Conservation (phyloP, 768 basidiomycete species). For the Boletus edulis region DNA sequence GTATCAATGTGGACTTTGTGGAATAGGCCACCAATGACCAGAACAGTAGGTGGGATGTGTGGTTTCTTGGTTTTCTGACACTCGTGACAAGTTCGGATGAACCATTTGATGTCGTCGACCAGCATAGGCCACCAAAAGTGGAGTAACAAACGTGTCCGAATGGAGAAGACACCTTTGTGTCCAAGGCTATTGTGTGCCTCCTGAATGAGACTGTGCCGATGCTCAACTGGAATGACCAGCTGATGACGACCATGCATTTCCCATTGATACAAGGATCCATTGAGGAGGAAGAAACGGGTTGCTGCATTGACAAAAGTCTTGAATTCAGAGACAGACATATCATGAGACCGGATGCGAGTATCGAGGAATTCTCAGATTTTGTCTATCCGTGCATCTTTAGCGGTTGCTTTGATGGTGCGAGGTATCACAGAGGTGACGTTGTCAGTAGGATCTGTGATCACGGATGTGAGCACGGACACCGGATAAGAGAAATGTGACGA, state of each 20-base stretch:
- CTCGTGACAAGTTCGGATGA: background rate
- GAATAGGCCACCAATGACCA: background rate
- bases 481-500: no score
- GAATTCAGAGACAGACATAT: background rate
- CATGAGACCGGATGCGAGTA: no score
- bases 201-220: background rate
- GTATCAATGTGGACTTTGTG: background rate
- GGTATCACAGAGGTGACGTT: no score
- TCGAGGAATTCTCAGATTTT: no score
- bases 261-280: no score
- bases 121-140: background rate
- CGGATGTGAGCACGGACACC: no score
- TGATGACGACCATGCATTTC: background rate
- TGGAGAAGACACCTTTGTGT: background rate
- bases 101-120: background rate
- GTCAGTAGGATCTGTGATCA: no score
- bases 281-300: background rate
- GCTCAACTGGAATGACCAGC: no score
- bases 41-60: no score
- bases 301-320: background rate
- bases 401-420: no score
- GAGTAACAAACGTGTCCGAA: background rate
- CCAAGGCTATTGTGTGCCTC: background rate
- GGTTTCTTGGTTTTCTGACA: background rate
- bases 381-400: no score